Conservation (phyloP, 805 yeast species). For the Sugiyamaella floridensis region DNA sequence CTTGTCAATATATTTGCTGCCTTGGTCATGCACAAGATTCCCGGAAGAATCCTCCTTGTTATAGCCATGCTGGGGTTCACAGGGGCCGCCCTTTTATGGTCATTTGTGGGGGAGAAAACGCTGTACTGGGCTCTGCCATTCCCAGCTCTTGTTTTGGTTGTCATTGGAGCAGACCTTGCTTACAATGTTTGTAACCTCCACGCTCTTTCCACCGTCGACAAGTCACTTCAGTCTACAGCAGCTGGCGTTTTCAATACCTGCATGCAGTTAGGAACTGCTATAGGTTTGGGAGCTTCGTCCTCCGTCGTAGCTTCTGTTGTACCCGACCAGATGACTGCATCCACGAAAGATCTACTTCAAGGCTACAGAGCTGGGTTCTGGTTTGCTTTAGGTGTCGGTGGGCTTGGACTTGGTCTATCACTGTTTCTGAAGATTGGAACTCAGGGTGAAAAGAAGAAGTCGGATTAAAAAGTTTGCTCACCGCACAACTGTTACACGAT, state of each 20-base stretch:
- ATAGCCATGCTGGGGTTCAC: conserved; percentile 34
- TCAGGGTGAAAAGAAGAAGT: conserved; percentile 10
- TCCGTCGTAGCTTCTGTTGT: conserved; percentile 28
- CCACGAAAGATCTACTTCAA: conserved; percentile 24
- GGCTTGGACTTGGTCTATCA: conserved; percentile 25
- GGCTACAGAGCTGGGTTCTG: conserved; percentile 34
- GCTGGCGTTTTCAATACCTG: conserved; percentile 45
- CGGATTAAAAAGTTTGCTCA: too few relatives aligned
- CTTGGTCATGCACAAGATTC: conserved; percentile 37
- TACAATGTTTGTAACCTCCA: conserved; percentile 42
- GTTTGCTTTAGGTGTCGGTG: conserved; percentile 34
- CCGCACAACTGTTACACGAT: too few relatives aligned
- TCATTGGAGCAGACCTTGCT: conserved; percentile 43
- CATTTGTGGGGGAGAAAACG: conserved; percentile 31
- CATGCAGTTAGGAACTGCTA: conserved; percentile 35
- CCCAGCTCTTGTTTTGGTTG: conserved; percentile 36
- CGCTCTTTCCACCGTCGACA: conserved; percentile 37
- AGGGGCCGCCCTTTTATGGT: conserved; percentile 37
- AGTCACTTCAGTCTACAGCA: conserved; percentile 38
- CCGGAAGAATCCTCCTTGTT: conserved; percentile 36
- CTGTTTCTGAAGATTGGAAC: conserved; percentile 33
- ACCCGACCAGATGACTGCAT: conserved; percentile 8
- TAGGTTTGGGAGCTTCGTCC: conserved; percentile 38
- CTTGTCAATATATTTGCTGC: conserved; percentile 41
- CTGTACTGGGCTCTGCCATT: conserved; percentile 43